These are phyloP conservation scores for Gossypium sturtianum DNA, from an alignment of 345 rosid species.

Conservation along the genomic window DNA sequence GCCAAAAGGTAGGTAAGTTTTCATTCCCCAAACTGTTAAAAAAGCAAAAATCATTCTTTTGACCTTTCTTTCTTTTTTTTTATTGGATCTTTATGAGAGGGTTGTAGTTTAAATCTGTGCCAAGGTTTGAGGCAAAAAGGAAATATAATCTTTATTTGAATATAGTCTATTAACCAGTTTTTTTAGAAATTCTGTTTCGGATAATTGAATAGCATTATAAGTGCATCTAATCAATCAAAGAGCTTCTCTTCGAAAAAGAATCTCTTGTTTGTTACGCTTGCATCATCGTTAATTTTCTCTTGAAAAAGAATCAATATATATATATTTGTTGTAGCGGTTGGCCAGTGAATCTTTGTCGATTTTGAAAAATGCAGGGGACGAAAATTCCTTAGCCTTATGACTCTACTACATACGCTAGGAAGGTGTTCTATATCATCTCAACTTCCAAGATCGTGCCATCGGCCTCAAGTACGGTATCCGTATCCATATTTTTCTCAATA, in stretches of 20 bases:
- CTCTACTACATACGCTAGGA: slow-evolving; percentile 33
- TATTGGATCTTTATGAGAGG: not conserved
- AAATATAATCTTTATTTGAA: too few species aligned
- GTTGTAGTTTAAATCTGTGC: not conserved
- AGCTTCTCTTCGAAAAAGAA: not conserved
- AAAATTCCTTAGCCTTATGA: slow-evolving; percentile 29
- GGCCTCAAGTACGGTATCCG: slow-evolving; percentile 36
- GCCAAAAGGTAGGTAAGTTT: too few species aligned
- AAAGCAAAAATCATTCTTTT: not conserved
- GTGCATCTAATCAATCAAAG: not conserved
- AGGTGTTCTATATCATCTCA: slow-evolving; percentile 32
- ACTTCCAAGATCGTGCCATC: slow-evolving; percentile 26
- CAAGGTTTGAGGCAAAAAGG: not conserved
- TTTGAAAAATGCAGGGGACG: slow-evolving; percentile 22
- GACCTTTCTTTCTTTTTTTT: not conserved
- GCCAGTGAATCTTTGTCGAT: slow-evolving; percentile 15
- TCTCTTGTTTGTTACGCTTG: not conserved
- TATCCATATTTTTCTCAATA: not conserved
- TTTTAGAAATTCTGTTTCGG: too few species aligned
- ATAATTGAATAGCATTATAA: too few species aligned
- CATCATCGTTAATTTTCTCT: not conserved
- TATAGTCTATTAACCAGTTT: too few species aligned
- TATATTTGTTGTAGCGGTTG: not conserved
- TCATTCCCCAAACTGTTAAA: too few species aligned
- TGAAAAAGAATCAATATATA: not conserved